These are phyloP conservation scores for Curvularia verruculosa DNA, from an alignment of 2,329 filamentous ascomycete species.

Conservation along the genomic window DNA sequence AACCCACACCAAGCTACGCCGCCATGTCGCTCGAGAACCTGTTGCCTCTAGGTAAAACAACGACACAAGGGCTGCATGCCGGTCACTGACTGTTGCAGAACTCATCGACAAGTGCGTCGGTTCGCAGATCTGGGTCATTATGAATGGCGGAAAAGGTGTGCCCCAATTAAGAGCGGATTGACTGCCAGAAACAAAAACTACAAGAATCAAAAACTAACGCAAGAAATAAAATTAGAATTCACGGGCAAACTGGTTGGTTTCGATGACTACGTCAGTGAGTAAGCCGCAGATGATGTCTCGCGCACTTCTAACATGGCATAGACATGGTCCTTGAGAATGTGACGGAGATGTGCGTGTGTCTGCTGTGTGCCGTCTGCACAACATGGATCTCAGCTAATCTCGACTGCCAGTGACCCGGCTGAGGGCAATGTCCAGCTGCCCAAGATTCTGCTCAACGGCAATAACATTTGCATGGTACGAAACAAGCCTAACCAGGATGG, in stretches of 20 bases:
- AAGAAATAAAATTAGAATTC: slow-evolving; percentile 81
- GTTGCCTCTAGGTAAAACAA: slow-evolving; percentile 38
- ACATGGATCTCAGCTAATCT: slow-evolving; percentile 13
- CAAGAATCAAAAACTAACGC: slow-evolving; percentile 13
- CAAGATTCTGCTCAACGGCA: slow-evolving; percentile 95
- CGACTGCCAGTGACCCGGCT: slow-evolving; percentile 72
- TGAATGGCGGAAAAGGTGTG: slow-evolving; percentile 97
- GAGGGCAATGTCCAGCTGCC: slow-evolving; percentile 86
- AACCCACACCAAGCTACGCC: slow-evolving; percentile 2
- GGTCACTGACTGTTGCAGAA: slow-evolving; percentile 63
- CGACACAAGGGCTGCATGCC: background rate
- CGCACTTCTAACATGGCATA: slow-evolving; percentile 48
- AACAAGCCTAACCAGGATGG: background rate
- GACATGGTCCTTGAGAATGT: slow-evolving; percentile 99
- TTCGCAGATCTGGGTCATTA: slow-evolving; percentile 96
- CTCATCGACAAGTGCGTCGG: slow-evolving; percentile 99
- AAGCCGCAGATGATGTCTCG: slow-evolving; percentile 3
- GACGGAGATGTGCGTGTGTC: slow-evolving; percentile 81
- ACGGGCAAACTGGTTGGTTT: slow-evolving; percentile 93
- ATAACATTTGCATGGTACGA: slow-evolving; percentile 98
- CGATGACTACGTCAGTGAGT: slow-evolving; percentile 99
- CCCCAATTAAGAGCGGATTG: background rate
- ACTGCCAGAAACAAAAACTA: background rate
- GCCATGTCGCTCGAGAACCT: slow-evolving; percentile 40
- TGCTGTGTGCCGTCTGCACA: background rate